Base-by-base conservation (phyloP, 2,329 filamentous ascomycete genomes). In the Tolypocladium paradoxum region DNA sequence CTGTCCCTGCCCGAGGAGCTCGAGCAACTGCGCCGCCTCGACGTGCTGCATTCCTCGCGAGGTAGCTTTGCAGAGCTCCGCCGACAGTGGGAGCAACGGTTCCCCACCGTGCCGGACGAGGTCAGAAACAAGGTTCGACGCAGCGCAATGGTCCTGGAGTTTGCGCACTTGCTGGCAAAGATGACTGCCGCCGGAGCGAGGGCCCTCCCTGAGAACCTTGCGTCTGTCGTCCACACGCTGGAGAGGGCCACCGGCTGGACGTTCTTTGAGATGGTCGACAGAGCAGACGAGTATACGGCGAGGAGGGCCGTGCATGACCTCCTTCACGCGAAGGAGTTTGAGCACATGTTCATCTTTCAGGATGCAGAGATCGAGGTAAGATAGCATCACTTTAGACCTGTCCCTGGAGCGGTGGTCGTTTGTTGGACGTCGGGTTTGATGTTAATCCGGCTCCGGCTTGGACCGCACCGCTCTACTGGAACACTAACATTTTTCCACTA, bases 401-500 rank as follows among this genome's bases (percentile, higher is more conserved):
- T n/a, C n/a, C n/a, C n/a, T n/a, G n/a, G n/a, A n/a, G n/a, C n/a
- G n/a, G 34, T 22, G 11, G 22, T 37, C n/a, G 18, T 35, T 24
- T 24, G 49, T 5, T n/a, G 12, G 53, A 37, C 6, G 34, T 27
- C 38, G 59, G 57, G 60, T 51, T 50, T 47, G 56, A 53, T 48
- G 24, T 62, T 63, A 52, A 53, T 61, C 60, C 61, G 56, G 27
- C 6, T 40, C 49, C 31, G 49, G n/a, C 27, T 20, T 29, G 8
- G 7, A 14, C 2, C 37, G n/a, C 16, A 6, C 24, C n/a, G 36
- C 27, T 27, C 14, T 36, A 35, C 37, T 27, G n/a, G 33, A 52
- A 47, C 40, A 51, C 60, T 63, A 60, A 63, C 56, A 55, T 56
- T 61, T 62, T 59, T 43, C 48, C 22, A 4, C 2, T 22, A 60